Base-by-base conservation (phyloP, 116 monocot species). In the Dioscorea cayenensis region DNA sequence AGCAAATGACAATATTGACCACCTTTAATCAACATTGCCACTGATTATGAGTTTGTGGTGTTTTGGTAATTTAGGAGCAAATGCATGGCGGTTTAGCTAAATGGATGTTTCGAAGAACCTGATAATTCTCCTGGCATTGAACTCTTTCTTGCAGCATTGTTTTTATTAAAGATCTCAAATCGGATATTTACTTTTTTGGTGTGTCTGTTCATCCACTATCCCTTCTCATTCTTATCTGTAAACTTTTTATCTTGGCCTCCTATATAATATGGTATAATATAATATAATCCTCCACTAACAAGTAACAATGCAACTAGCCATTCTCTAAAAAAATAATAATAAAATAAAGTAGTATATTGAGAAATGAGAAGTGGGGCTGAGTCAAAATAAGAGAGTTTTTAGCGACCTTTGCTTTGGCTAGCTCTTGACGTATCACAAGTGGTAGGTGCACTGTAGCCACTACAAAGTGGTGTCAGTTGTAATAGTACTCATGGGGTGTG, bases 221-320 rank as follows among this genome's bases (percentile, higher is more conserved):
- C 12, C 43, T 10, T 43, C 64, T 79, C 52, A 68, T 74, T 64
- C 79, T 70, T 74, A 79, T 79, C 73, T 70, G 20, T 28, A 64
- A 63, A 63, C 68, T 72, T 49, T 67, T 25, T 35, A 18, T 37
- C 25, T 14, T 64, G 43, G 43, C 43, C 12, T 43, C 43, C 0
- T 43, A 12, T 1, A 43, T 5, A 43, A 7, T 6, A 5, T 43
- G 0, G 6, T 8, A 43, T 43, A 43, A 43, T 43, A 43, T 43
- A 43, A 43, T 51, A 28, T 64, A 51, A 51, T 73, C 60, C 49
- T 51, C 73, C 73, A 73, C 73, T 73, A 51, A 29, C 62, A 14
- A 73, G 65, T 73, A 51, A 29, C 62, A 14, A 59, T 59, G n/a
- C 21, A 21, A 32, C 32, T 32, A 32, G 32, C 32, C 2, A 32